Evolutionary conservation across 2,329 filamentous ascomycete species (phyloP).

Genomic region (Fusarium graminum): DNA sequence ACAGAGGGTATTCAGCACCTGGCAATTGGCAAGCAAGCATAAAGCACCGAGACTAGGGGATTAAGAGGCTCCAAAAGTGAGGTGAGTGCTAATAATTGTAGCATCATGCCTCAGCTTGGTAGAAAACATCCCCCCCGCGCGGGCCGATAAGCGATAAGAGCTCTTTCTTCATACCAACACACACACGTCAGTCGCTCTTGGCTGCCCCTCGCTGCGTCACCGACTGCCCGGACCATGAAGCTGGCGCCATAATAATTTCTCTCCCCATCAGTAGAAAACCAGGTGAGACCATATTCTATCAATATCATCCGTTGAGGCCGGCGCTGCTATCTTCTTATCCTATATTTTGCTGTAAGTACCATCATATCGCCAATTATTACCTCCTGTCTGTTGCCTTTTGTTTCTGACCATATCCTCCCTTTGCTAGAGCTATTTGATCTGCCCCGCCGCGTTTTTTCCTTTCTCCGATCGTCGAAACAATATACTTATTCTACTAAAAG

Average conservation of each 20-base stretch:
- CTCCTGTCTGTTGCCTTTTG: slow-evolving; percentile 1
- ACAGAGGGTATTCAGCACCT: slow-evolving; percentile 23
- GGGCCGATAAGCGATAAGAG: slow-evolving; percentile 50
- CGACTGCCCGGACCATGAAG: slow-evolving; percentile 43
- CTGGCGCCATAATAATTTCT: slow-evolving; percentile 50
- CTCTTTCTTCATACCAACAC: slow-evolving; percentile 32
- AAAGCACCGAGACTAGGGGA: slow-evolving; percentile 42
- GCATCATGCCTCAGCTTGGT: slow-evolving; percentile 40
- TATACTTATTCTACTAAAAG: slow-evolving; percentile 41
- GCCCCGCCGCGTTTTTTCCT: slow-evolving; percentile 49
- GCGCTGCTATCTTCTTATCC: slow-evolving; percentile 28
- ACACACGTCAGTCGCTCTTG: slow-evolving; percentile 33
- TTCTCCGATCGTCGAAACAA: slow-evolving; percentile 48
- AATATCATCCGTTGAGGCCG: slow-evolving; percentile 39
- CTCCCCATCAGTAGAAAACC: slow-evolving; percentile 37
- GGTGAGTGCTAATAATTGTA: slow-evolving; percentile 42
- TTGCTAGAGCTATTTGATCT: slow-evolving; percentile 48
- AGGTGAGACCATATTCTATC: slow-evolving; percentile 47
- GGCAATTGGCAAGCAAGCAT: slow-evolving; percentile 27
- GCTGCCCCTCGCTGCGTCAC: slow-evolving; percentile 44
- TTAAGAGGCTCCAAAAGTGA: slow-evolving; percentile 26
- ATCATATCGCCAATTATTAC: slow-evolving; percentile 12
- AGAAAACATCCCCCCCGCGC: slow-evolving; percentile 38
- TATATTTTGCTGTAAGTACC: slow-evolving; percentile 37
- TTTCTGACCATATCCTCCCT: slow-evolving; percentile 48